Conservation (phyloP, 768 basidiomycete genomes). For the Roridomyces roridus region DNA sequence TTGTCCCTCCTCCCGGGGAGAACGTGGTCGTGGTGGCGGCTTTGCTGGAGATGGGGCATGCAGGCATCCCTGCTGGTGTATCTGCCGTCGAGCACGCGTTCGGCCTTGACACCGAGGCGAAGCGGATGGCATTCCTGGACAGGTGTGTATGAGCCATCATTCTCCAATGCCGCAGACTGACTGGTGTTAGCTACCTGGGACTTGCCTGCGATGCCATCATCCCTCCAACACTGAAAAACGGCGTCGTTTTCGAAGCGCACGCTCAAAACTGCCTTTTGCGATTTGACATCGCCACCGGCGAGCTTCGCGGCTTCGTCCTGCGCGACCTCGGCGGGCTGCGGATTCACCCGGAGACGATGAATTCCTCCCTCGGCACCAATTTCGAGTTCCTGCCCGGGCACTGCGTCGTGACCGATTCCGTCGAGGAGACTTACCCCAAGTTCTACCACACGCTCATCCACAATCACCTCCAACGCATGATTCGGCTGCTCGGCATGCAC, state of each 20-base stretch:
- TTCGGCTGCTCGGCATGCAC: conserved; percentile 58
- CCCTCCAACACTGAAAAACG: conserved; percentile 58
- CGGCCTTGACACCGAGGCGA: conserved; percentile 51
- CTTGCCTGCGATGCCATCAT: conserved; percentile 58
- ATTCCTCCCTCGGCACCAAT: conserved; percentile 52
- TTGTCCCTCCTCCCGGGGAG: conserved; percentile 45
- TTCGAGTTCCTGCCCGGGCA: conserved; percentile 61
- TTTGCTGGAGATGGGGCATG: conserved; percentile 59
- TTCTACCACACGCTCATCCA: conserved; percentile 68
- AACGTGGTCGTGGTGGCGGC: conserved; percentile 56
- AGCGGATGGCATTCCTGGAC: conserved; percentile 53
- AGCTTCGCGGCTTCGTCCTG: conserved; percentile 55
- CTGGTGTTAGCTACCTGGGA: conserved; percentile 49
- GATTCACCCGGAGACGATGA: conserved; percentile 56
- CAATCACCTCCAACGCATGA: conserved; percentile 64
- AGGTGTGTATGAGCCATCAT: conserved; percentile 36
- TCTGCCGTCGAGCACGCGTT: conserved; percentile 56
- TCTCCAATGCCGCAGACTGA: neutral
- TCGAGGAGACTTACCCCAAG: conserved; percentile 59
- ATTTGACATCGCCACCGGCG: conserved; percentile 47
- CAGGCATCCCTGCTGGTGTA: conserved; percentile 42
- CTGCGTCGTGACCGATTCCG: conserved; percentile 52
- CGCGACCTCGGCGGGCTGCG: conserved; percentile 66
- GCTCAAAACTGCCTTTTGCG: conserved; percentile 62
- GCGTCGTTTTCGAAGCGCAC: conserved; percentile 68